phyloP scores from a whole-genome alignment of 2,329 filamentous ascomycete genomes.

The Aspergillus sp. region DNA sequence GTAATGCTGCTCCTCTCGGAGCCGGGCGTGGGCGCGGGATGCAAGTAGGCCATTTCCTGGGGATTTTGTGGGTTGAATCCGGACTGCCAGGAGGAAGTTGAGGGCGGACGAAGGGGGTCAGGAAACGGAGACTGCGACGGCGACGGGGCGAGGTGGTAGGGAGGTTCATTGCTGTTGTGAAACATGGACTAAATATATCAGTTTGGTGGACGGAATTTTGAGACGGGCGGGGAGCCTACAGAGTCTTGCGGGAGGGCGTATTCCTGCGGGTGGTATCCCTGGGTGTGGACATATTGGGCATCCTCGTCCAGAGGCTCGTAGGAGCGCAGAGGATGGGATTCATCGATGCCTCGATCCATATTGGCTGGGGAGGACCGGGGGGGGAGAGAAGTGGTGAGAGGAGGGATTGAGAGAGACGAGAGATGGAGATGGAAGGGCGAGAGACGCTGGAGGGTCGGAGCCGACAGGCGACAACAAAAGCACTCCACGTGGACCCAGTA shows the following conservation, averaged over 20 bases:
- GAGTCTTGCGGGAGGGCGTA: no score
- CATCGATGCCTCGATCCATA: neutral
- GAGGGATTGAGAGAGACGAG: neutral
- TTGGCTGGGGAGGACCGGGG: neutral
- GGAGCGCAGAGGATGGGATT: neutral
- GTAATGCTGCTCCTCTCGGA: neutral
- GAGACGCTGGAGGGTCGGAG: neutral
- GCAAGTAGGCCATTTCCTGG: neutral
- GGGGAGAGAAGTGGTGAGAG: neutral
- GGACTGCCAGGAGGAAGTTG: neutral
- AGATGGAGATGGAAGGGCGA: neutral
- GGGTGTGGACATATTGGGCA: slow-evolving; percentile 34
- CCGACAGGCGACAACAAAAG: no score
- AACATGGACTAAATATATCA: neutral
- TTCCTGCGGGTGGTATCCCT: no score
- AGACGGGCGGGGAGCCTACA: no score
- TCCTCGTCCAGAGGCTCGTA: neutral
- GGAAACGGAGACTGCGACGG: neutral
- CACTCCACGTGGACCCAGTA: neutral
- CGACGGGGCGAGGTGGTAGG: neutral
- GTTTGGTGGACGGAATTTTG: neutral
- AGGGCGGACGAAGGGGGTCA: neutral
- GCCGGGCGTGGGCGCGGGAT: neutral
- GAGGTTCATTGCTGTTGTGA: neutral
- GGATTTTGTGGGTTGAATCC: neutral